These are phyloP conservation scores for Lumnitzera littorea DNA, from an alignment of 345 rosid genomes.

Conservation along the genomic window DNA sequence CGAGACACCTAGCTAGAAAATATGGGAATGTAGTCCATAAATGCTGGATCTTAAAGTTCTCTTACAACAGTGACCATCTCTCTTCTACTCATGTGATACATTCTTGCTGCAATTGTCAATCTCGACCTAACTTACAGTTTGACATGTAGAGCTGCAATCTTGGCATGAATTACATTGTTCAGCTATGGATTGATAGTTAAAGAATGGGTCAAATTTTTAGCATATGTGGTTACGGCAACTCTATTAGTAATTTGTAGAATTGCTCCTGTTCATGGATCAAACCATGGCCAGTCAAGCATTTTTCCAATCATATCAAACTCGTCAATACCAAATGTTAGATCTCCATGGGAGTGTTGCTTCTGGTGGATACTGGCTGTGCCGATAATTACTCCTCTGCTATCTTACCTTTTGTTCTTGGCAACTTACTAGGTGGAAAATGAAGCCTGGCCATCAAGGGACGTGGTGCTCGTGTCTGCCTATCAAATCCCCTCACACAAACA, in stretches of 20 bases:
- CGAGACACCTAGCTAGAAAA: no score
- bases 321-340: background rate
- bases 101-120: background rate
- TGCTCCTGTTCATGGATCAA: background rate
- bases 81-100: background rate
- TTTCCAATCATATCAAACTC: background rate
- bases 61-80: background rate
- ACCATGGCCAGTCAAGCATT: background rate
- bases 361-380: background rate
- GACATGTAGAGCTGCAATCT: background rate
- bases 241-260: slow-evolving; percentile 3
- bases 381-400: slow-evolving; percentile 1
- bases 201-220: slow-evolving; percentile 8
- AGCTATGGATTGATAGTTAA: slow-evolving; percentile 3
- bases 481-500: slow-evolving; percentile 92
- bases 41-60: no score
- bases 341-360: background rate
- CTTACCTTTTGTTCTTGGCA: slow-evolving; percentile 19
- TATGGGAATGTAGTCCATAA: no score
- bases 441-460: slow-evolving; percentile 73
- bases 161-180: background rate
- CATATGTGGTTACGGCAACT: slow-evolving; percentile 5
- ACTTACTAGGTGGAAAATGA: slow-evolving; percentile 77
- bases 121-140: background rate
- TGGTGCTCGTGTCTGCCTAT: slow-evolving; percentile 55